phyloP scores from a whole-genome alignment of 2,329 filamentous ascomycete genomes.

The Sporothrix phasma region DNA sequence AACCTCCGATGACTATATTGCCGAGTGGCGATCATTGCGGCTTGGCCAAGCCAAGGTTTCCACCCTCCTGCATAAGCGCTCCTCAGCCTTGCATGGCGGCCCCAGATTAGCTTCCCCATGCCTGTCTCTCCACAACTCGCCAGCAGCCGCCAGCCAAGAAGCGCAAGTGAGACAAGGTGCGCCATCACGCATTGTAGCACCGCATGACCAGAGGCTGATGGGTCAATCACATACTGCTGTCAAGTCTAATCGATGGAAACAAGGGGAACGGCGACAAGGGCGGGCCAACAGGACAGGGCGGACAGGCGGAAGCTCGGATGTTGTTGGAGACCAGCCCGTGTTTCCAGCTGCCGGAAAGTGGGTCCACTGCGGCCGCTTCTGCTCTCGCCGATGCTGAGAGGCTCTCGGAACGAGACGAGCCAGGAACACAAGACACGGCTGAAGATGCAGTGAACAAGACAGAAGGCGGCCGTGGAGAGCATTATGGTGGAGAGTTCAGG shows the following conservation, averaged over 20 bases:
- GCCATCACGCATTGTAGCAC: neutral
- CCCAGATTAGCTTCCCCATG: neutral
- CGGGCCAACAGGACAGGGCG: no score
- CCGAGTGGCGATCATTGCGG: neutral
- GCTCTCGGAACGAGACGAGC: no score
- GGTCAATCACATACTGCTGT: neutral
- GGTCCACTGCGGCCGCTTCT: no score
- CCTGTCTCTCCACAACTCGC: neutral
- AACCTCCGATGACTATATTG: neutral
- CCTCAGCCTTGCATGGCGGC: neutral
- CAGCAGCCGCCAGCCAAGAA: neutral
- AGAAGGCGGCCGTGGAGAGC: no score
- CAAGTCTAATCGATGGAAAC: neutral
- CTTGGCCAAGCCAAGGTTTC: neutral
- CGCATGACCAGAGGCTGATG: neutral
- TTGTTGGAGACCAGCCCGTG: no score
- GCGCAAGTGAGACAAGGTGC: neutral
- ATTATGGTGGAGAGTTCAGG: no score
- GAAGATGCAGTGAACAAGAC: no score
- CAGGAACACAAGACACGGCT: no score
- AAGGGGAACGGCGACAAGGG: neutral
- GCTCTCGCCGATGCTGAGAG: no score
- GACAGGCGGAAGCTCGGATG: no score
- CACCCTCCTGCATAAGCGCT: conserved; percentile 3
- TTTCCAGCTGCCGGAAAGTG: no score